These are phyloP conservation scores for Phoma sp. DNA, from an alignment of 2,329 filamentous ascomycete species.

Conservation along the genomic window DNA sequence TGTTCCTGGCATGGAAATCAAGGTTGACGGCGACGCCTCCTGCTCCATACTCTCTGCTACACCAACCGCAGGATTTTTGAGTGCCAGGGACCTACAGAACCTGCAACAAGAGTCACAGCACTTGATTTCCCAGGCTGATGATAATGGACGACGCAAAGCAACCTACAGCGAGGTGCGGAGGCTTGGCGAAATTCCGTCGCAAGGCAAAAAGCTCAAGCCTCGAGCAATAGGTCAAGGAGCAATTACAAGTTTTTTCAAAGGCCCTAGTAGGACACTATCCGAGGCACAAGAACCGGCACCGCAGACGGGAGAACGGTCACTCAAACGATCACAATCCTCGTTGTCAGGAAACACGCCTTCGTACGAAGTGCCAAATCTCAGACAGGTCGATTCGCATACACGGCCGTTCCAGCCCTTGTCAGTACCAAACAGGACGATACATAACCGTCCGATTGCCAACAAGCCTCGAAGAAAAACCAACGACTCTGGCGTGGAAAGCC, in stretches of 20 bases:
- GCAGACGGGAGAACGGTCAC: constrained; percentile 11
- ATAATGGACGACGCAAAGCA: constrained; percentile 25
- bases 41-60: not conserved
- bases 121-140: constrained; percentile 20
- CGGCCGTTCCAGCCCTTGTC: constrained; percentile 34
- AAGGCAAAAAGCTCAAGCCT: constrained; percentile 38
- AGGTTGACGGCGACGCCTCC: not conserved
- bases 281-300: constrained; percentile 13
- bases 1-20: not conserved
- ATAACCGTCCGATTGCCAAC: constrained; percentile 40
- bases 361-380: constrained; percentile 44
- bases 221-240: constrained; percentile 57
- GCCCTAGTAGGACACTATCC: constrained; percentile 28
- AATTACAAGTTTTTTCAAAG: constrained; percentile 60
- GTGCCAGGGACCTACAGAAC: constrained; percentile 46
- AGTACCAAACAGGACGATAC: constrained; percentile 37
- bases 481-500: constrained; percentile 30
- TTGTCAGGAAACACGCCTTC: constrained; percentile 27
- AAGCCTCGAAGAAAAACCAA: constrained; percentile 36
- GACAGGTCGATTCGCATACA: constrained; percentile 9
- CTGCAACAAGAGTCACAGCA: constrained; percentile 48
- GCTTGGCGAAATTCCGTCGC: constrained; percentile 24
- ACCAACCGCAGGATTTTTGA: constrained; percentile 44
- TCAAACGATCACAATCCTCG: constrained; percentile 32
- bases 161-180: constrained; percentile 37